A percentile compares a stretch with the other conserved stretches of the same genome.
Conservation (phyloP, 257 asterid genomes). For the Lantana camara region DNA sequence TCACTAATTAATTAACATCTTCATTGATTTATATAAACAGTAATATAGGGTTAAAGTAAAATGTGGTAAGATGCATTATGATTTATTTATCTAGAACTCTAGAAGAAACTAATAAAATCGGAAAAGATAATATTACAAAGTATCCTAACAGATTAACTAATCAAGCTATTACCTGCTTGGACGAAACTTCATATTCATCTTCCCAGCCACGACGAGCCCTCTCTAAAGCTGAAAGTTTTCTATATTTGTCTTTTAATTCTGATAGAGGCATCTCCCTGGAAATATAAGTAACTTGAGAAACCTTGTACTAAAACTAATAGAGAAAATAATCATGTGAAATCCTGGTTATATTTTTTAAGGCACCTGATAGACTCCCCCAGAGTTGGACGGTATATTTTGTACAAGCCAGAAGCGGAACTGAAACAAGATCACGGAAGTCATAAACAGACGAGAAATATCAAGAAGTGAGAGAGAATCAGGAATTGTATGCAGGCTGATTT, state of each 20-base stretch:
- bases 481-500: constrained; percentile 4
- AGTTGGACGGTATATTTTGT: constrained; percentile 86
- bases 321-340: constrained; percentile 27
- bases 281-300: constrained; percentile 30
- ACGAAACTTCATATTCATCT: constrained; percentile 77
- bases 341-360: constrained; percentile 17
- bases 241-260: constrained; percentile 86
- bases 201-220: constrained; percentile 88
- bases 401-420: constrained; percentile 77
- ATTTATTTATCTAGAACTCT: too few relatives aligned
- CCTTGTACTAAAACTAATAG: constrained; percentile 20
- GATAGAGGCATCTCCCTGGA: constrained; percentile 90
- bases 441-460: constrained; percentile 22
- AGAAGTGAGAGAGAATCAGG: constrained; percentile 12
- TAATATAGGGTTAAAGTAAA: too few relatives aligned
- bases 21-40: too few relatives aligned
- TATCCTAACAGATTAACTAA: constrained; percentile 6
- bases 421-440: constrained; percentile 32
- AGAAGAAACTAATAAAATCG: too few relatives aligned
- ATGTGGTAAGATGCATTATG: too few relatives aligned
- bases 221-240: constrained; percentile 62
- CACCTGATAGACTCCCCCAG: constrained; percentile 94
- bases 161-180: constrained; percentile 62
- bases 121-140: too few relatives aligned
- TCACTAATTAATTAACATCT: too few relatives aligned